Evolutionary conservation across 495 filamentous ascomycete species (phyloP), one percentile per base, ranked within the genome.

Genomic region (Xeromyces bisporus): DNA sequence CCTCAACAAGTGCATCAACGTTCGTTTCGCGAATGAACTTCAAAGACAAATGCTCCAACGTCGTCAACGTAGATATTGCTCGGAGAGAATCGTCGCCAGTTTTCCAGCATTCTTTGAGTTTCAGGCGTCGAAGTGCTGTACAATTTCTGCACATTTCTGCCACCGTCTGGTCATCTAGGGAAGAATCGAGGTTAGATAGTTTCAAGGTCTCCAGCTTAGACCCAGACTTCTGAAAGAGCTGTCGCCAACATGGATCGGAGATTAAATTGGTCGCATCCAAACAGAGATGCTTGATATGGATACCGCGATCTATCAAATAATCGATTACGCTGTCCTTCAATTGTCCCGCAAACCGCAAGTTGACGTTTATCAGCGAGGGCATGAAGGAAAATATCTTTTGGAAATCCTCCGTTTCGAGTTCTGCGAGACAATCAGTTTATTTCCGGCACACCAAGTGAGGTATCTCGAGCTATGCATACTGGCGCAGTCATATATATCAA

Each of bases 301-400:
- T 56, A 24, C 76, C 53, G 14, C 78, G 73, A 32, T 74, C 73
- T 3, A 80, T 56, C 42, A 93, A 69, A 50, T 82, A 91, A 12
- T 87, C 65, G 45, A 93, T 62, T 15, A 81, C 75, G 8, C 58
- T 48, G 42, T 93, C 78, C 48, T 89, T 91, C 65, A 93, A 75
- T 41, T 89, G 81, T 20, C 82, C 74, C n/a, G 72, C 80, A 44
- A 86, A 81, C 23, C 72, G 69, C 26, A 89, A 58, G 34, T 79
- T 75, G 20, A 93, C 54, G 28, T 66, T 64, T 31, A 68, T 69
- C 20, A 91, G 55, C 9, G 53, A 62, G 3, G 82, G 73, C 31
- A 76, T 68, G 1, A 72, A 62, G n/a, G 80, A 71, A 40, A 93
- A 80, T 14, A 93, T 79, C 39, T 73, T 73, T 26, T 77, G 66